These are phyloP conservation scores for Oryza longistaminata DNA, from an alignment of 176 grass and related monocot genomes.

Conservation along the genomic window DNA sequence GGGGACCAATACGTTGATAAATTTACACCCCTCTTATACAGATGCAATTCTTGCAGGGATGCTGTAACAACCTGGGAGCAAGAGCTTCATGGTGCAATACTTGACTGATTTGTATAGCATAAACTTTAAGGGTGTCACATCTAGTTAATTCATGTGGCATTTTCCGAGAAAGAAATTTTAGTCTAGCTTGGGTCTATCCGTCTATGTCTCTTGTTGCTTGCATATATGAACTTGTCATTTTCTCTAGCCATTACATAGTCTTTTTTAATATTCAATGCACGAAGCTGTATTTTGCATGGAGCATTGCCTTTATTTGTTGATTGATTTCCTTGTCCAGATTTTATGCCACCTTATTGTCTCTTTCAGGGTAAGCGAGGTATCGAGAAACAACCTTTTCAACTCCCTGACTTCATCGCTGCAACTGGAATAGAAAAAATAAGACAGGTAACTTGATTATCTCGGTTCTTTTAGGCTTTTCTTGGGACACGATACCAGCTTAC, in stretches of 20 bases:
- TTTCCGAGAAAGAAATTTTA: constrained; percentile 22
- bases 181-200: constrained; percentile 21
- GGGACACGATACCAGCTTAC: background rate
- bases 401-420: constrained; percentile 97
- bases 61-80: constrained; percentile 60
- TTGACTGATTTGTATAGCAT: constrained; percentile 49
- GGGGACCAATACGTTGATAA: constrained; percentile 51
- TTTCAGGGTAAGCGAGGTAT: constrained; percentile 97
- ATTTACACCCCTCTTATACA: constrained; percentile 79
- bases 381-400: constrained; percentile 95
- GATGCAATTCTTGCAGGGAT: constrained; percentile 78
- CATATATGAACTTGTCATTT: background rate
- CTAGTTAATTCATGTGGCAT: constrained; percentile 50
- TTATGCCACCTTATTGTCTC: constrained; percentile 39
- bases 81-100: constrained; percentile 51
- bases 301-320: constrained; percentile 20
- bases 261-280: background rate
- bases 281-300: constrained; percentile 6
- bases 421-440: constrained; percentile 99
- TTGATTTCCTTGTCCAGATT: background rate
- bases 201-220: background rate
- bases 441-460: constrained; percentile 60
- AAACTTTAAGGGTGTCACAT: constrained; percentile 19
- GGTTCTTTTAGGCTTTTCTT: background rate
- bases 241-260: background rate